Evolutionary conservation across 805 yeast genomes (phyloP), one percentile per base, ranked within the genome.

Genomic region (Wickerhamomyces silvicola): DNA sequence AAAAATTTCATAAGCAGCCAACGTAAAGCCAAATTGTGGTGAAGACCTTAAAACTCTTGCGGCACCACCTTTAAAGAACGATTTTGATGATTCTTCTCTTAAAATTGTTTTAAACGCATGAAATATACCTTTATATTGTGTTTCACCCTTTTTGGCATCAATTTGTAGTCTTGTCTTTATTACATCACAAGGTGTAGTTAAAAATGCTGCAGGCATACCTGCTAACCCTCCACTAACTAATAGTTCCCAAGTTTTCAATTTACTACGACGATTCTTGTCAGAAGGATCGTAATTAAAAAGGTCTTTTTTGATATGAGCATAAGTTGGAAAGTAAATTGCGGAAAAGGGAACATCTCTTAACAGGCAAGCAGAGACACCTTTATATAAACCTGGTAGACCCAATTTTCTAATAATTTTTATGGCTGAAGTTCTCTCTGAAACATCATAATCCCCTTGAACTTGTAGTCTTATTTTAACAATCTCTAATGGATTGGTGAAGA

Each of bases 131-230:
- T 59, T 68, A 62, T 90, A 90, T 28, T 72, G 72, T 11, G 82
- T 71, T 50, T 85, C 95, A 33, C 88, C 90, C 35, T 70, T 62
- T 41, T 81, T 76, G 6, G 85, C 69, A 55, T 79, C 94, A 38
- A 86, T 78, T 63, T 90, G 98, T 42, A 90, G 66, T 59, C 97
- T 78, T 4, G 98, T 90, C 64, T 90, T 90, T 49, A 92, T 83
- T 30, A 90, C 97, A 66, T 90, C 98, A 51, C 86, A 87, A 2
- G 98, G 98, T 0, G 98, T 90, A 2, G 98, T 90, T 44, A 88
- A 65, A 57, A 82, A 90, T 9, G 97, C 97, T 19, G 97, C 94
- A 8, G 98, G 98, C 66, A 94, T 86, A 54, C 97, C 98, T 10
- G 98, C 97, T 42, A 88, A 56, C 9, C 95, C 97, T 59, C 98